Evolutionary conservation across 495 filamentous ascomycete species (phyloP), one percentile per base, ranked within the genome.

Genomic region (Talaromyces stipitatus): DNA sequence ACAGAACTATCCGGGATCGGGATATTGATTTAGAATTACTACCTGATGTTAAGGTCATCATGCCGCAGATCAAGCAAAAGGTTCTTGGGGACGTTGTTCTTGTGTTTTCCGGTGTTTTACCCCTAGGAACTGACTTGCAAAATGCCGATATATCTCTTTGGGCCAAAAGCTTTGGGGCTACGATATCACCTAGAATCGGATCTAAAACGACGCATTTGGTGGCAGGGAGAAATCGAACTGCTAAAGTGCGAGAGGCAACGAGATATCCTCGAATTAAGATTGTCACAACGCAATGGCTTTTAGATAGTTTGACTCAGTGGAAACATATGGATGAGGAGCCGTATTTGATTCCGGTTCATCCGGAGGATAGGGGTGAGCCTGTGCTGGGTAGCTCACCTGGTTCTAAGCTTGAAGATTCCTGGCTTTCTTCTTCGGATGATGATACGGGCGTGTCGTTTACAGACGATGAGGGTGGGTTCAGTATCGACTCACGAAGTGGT

Each of bases 71-170:
- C 64, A 97, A 97, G 69, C 67, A 72, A 1, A 72, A 76, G 23
- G 83, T 92, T 9, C 83, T 98, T 2, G 78, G 73, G 0, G 85
- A 82, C 14, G 82, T 83, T 22, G 79, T 81, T 5, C 73, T 98
- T 30, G 90, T 94, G 4, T 87, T 97, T 60, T 96, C 94, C 0
- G 94, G 95, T 4, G 83, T 98, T 5, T 81, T 97, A 9, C 92
- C 92, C 16, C 67, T 94, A 4, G 85, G 85, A 4, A 78, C 86
- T n/a, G 84, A 95, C 60, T 82, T 89, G 36, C 78, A 84, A 59
- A 86, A 82, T 51, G 86, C 87, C 20, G 94, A 98, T 66, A 86
- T 95, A 38, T 90, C 85, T 2, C 72, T 90, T 16, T 95, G 92
- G 80, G 85, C 90, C 4, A 84, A 82, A 62, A 87, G 78, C 60